phyloP scores from a whole-genome alignment of 2,329 filamentous ascomycete genomes.

The Akanthomyces dipterigenus region DNA sequence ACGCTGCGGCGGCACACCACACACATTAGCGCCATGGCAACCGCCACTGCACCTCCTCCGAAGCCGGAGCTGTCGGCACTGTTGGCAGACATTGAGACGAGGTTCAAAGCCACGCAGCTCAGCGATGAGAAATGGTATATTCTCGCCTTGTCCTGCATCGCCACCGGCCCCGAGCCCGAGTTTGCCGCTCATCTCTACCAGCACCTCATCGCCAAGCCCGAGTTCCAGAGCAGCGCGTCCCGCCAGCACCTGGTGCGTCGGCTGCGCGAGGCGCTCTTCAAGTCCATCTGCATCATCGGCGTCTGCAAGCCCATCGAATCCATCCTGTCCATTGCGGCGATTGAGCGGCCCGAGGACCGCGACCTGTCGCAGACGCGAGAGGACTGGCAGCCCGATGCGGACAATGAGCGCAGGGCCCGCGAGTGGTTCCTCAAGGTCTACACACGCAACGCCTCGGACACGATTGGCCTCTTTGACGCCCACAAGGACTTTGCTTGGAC shows the following conservation, averaged over 20 bases:
- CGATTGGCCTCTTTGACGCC: conserved; percentile 28
- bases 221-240: conserved; percentile 34
- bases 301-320: conserved; percentile 58
- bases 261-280: conserved; percentile 52
- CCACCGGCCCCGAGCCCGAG: conserved; percentile 29
- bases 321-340: conserved; percentile 45
- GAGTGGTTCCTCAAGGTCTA: conserved; percentile 53
- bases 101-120: conserved; percentile 1
- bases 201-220: conserved; percentile 43
- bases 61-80: conserved; percentile 1
- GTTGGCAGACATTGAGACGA: conserved; percentile 6
- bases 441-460: conserved; percentile 36
- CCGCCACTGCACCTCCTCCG: not conserved
- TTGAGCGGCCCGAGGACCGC: conserved; percentile 47
- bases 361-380: conserved; percentile 49
- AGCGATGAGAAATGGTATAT: conserved; percentile 14
- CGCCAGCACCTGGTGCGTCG: conserved; percentile 43
- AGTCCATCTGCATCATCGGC: conserved; percentile 50
- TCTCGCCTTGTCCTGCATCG: conserved; percentile 12
- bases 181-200: conserved; percentile 48
- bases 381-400: conserved; percentile 50
- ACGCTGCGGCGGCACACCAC: not conserved
- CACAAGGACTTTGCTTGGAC: conserved; percentile 42
- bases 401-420: conserved; percentile 44
- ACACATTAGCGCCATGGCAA: not conserved